Evolutionary conservation across 768 basidiomycete species (phyloP).

Genomic region (Macrolepiota dolichaula): DNA sequence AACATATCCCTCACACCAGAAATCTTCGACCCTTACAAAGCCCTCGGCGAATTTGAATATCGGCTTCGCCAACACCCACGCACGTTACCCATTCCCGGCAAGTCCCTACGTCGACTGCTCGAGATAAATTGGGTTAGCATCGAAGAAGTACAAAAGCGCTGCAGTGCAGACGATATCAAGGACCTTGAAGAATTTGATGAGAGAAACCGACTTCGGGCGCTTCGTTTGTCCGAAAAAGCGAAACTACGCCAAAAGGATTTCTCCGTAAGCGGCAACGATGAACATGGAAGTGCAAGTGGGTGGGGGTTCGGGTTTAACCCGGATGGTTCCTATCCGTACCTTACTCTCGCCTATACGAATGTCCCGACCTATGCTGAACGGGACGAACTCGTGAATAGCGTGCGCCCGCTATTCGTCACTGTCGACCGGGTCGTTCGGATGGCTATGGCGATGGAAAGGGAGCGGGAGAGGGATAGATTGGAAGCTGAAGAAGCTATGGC

Average conservation of each 20-base stretch:
- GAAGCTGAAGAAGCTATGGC: constrained; percentile 16
- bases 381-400: constrained; percentile 6
- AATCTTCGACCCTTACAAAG: constrained; percentile 35
- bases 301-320: constrained; percentile 7
- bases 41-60: constrained; percentile 37
- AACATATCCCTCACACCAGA: constrained; percentile 22
- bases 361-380: constrained; percentile 15
- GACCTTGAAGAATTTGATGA: constrained; percentile 27
- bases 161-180: constrained; percentile 31
- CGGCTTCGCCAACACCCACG: constrained; percentile 27
- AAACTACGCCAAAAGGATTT: constrained; percentile 9
- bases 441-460: constrained; percentile 8
- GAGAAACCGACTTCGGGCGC: neutral
- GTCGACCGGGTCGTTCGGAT: constrained; percentile 12
- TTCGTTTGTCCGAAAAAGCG: constrained; percentile 6
- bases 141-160: constrained; percentile 28
- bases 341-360: neutral
- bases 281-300: neutral
- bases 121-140: constrained; percentile 35
- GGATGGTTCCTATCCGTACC: constrained; percentile 2
- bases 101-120: constrained; percentile 33
- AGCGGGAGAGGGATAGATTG: constrained; percentile 10
- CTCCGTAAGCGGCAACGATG: constrained; percentile 12
- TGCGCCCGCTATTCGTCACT: constrained; percentile 3
- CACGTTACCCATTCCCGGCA: constrained; percentile 31